Base-by-base conservation (phyloP, 768 basidiomycete genomes). In the Psilocybe azurescens region DNA sequence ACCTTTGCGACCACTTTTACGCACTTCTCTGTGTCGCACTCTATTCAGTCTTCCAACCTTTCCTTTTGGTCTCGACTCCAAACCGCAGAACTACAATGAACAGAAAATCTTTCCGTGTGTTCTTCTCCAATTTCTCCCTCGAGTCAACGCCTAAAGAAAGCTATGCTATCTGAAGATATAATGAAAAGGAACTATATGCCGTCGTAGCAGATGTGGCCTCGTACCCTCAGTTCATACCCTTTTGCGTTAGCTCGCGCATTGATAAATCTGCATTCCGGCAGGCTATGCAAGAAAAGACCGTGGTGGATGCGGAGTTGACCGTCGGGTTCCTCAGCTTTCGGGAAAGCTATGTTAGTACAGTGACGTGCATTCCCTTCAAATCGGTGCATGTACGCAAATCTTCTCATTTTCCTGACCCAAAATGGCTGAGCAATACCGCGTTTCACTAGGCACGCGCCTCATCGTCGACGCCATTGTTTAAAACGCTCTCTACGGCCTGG, bases 191-290 rank as follows among this genome's bases (percentile, higher is more conserved):
- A 73, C 81, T 99, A 3, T 99, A 96, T 76, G 78, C 86, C 7
- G 75, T 99, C 62, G 94, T 99, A 57, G 85, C 95, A 13, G 89
- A 99, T 75, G 90, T 98, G 29, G 86, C 81, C 14, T 91, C 92
- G 2, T 99, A 99, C 74, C 84, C 88, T 9, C 79, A 78, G 61
- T 99, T 98, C 73, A 79, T 99, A 56, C 97, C 97, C 5, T 97
- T 93, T 74, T 97, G 96, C 78, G 86, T 85, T 11, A 78, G 79
- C 20, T 91, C 94, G 4, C 85, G 84, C 24, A 82, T 96, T 59
- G 78, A 96, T 41, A 66, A 70, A 32, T 70, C 74, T 3, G 73
- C 76, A 32, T 51, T 68, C 11, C 54, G 66, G 52, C 54, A 66
- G 39, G 65, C 70, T 47, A 68, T 65, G 69, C 70, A 65, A 44